Base-by-base conservation (phyloP, 768 basidiomycete species). In the Podaxis pistillaris region DNA sequence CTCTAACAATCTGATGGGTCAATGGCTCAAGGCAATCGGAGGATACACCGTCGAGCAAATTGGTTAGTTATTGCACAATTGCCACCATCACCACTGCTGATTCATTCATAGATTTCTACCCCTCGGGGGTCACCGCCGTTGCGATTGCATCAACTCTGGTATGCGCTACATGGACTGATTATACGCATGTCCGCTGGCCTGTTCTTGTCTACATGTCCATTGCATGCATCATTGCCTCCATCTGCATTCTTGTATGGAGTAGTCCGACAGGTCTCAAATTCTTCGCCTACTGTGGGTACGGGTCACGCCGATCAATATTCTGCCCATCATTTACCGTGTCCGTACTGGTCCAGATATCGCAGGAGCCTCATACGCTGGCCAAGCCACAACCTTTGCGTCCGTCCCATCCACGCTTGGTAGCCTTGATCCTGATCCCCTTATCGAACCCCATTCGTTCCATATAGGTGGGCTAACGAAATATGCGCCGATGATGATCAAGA, bases 381-480 rank as follows among this genome's bases (percentile, higher is more conserved):
- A 91, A 69, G 91, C 89, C 5, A 85, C 84, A 17, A 92, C 89
- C 26, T 91, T 91, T 68, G 86, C 87, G 82, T 87, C 65, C 58
- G 84, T 77, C 19, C 33, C 36, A 41, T 44, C 41, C 49, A 58
- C 56, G 15, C 22, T 53, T 26, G 37, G 36, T 33, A 2, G 17
- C n/a, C 55, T 40, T 54, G 38, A 52, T 64, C 51, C 63, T 26
- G 40, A 22, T 64, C 24, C 40, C 47, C 51, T 36, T 11, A 58
- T 44, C 38, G 26, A n/a, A 15, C 19, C 56, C 26, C 30, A 51
- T 58, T 63, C 19, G 12, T 62, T 46, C 30, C 13, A 4, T 52
- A 9, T 65, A 86, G 85, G 13, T 91, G 91, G 90, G 88, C 89
- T n/a, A 92, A 92, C 71, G 86, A 89, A 69, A 82, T 89, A 56